These are phyloP conservation scores for Fusarium sp. DNA, from an alignment of 2,329 filamentous ascomycete genomes.

Conservation along the genomic window DNA sequence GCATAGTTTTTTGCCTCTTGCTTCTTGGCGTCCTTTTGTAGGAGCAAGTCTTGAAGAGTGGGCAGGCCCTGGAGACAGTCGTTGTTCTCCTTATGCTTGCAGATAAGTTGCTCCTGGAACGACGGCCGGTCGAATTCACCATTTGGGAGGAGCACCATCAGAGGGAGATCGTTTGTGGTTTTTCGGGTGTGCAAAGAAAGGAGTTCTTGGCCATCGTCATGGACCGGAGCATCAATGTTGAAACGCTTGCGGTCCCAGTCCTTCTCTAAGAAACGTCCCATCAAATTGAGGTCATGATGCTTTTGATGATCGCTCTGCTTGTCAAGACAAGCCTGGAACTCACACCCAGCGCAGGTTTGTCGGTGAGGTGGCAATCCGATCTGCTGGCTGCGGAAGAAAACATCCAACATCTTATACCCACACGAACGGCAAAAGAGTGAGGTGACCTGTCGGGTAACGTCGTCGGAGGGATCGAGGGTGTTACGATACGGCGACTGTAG, in stretches of 20 bases:
- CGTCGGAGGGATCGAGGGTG: not conserved
- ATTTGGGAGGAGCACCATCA: conserved; percentile 1
- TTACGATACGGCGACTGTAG: conserved; percentile 19
- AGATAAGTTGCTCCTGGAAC: conserved; percentile 18
- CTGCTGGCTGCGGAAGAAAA: conserved; percentile 41
- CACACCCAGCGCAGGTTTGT: conserved; percentile 46
- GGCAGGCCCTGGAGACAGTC: conserved; percentile 48
- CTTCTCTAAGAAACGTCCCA: conserved; percentile 40
- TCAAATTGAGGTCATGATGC: conserved; percentile 9
- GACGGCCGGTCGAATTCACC: conserved; percentile 20
- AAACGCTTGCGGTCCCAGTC: conserved; percentile 39
- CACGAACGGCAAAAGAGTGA: conserved; percentile 48
- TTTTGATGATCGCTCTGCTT: conserved; percentile 45
- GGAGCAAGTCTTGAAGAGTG: conserved; percentile 18
- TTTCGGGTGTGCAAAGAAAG: conserved; percentile 34
- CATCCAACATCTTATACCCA: conserved; percentile 46
- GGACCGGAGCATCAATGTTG: conserved; percentile 48
- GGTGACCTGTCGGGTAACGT: not conserved
- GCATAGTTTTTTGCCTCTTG: conserved; percentile 3
- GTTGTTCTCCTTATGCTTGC: conserved; percentile 41
- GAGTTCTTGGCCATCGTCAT: conserved; percentile 21
- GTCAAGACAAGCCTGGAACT: conserved; percentile 44
- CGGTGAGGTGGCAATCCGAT: not conserved
- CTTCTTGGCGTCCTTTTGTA: not conserved
- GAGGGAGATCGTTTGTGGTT: conserved; percentile 9